These are phyloP conservation scores for Saccharomycopsis fermentans DNA, from an alignment of 805 yeast genomes.

Conservation along the genomic window DNA sequence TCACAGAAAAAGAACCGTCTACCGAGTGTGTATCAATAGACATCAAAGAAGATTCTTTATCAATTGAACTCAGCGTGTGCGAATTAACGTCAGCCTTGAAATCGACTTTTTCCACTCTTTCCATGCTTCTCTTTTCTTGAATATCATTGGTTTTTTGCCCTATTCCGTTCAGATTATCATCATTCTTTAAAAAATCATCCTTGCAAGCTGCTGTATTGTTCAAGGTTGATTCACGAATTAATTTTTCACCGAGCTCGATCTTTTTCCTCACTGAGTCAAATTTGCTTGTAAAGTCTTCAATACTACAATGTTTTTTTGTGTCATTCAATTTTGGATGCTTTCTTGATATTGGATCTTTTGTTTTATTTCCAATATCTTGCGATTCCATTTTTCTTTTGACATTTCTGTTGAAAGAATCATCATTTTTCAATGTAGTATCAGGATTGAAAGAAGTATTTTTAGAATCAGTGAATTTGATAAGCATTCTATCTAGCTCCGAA, in stretches of 20 bases:
- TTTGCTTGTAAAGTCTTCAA: background rate
- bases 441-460: background rate
- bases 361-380: background rate
- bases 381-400: background rate
- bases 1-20: background rate
- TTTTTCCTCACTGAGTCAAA: background rate
- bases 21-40: background rate
- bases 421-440: background rate
- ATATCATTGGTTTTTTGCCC: background rate
- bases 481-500: constrained; percentile 9
- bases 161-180: background rate
- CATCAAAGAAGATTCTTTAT: background rate
- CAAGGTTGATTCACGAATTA: background rate
- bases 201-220: background rate
- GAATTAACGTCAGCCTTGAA: background rate
- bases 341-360: background rate
- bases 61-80: background rate
- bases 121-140: background rate
- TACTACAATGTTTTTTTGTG: background rate
- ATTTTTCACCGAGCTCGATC: background rate
- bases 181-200: too few species aligned
- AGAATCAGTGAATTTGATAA: constrained; percentile 2
- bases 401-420: background rate
- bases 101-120: background rate
- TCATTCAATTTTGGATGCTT: background rate